Percentiles rank a stretch among this genome's conserved stretches.
phyloP scores from a whole-genome alignment of 1,284 basidiomycete genomes.

The Sphaerobolus stellatus region DNA sequence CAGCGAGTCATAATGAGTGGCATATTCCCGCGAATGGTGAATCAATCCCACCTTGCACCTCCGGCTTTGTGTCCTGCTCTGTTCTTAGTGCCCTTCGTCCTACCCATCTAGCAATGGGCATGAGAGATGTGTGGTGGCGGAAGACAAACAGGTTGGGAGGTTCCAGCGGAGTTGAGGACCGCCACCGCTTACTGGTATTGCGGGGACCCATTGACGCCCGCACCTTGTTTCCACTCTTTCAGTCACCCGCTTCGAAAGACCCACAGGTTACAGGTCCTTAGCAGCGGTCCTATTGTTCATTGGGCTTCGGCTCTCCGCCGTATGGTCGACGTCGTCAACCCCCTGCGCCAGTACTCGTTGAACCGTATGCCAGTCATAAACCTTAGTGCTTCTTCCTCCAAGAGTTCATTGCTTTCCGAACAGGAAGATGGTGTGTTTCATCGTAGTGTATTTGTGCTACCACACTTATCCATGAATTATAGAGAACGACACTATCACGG shows the following conservation, averaged over 20 bases:
- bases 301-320: constrained; percentile 12
- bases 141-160: not conserved
- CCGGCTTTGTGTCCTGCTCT: constrained; percentile 12
- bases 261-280: not conserved
- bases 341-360: constrained; percentile 7
- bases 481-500: constrained; percentile 72
- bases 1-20: not conserved
- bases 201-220: not conserved
- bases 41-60: constrained; percentile 7
- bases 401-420: constrained; percentile 10
- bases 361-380: constrained; percentile 8
- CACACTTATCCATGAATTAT: not conserved
- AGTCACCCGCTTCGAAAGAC: not conserved
- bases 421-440: constrained; percentile 8
- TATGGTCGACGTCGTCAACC: constrained; percentile 15
- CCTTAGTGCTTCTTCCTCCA: constrained; percentile 12
- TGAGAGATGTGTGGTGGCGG: not conserved
- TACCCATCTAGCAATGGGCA: not conserved
- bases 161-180: not conserved
- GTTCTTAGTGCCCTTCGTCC: constrained; percentile 13
- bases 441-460: not conserved
- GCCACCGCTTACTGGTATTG: not conserved
- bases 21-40: not conserved
- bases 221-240: not conserved
- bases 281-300: not conserved